Base-by-base conservation (phyloP, 2,329 filamentous ascomycete genomes). In the Pyricularia grisea region DNA sequence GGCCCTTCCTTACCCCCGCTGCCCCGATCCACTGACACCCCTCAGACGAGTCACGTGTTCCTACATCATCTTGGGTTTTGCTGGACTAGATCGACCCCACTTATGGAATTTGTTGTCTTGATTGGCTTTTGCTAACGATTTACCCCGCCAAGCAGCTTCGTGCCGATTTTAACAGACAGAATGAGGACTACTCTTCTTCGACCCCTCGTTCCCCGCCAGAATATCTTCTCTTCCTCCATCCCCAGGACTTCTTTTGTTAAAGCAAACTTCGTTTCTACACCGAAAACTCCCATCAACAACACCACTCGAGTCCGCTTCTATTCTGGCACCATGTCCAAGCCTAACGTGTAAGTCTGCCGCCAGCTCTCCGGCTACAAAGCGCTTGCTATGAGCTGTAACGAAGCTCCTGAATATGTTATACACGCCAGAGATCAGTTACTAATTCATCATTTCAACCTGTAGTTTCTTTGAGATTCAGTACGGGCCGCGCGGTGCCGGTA, bases 381-480 rank as follows among this genome's bases (percentile, higher is more conserved):
- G 7, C 36, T 69, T 33, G 25, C 20, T 68, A 42, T 27, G 12
- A 23, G 66, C 42, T 58, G 6, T 6, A 58, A 27, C 28, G 12
- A 5, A 36, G 33, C 14, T 31, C 33, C n/a, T 28, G 7, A 66
- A 50, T 50, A n/a, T 36, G 4, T 68, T 27, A 60, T 25, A 20
- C 5, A 12, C 23, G 42, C n/a, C 11, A 17, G 66, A 31, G 20
- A n/a, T 17, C 10, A 5, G 36, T 5, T 4, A 42, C 23, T 58
- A 14, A 58, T 42, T 6, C 3, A n/a, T 55, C 9, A 17, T 31
- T 30, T 6, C 67, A 64, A 58, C 66, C 61, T 67, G 70, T 71
- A 88, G 85, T 77, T 92, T 83, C 84, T 93, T 94, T 83, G 90
- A 94, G 72, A 77, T 91, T 71, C 78, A 84, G 78, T 92, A 55